phyloP scores from a whole-genome alignment of 805 yeast species.

The Saccharomycopsis fodiens region DNA sequence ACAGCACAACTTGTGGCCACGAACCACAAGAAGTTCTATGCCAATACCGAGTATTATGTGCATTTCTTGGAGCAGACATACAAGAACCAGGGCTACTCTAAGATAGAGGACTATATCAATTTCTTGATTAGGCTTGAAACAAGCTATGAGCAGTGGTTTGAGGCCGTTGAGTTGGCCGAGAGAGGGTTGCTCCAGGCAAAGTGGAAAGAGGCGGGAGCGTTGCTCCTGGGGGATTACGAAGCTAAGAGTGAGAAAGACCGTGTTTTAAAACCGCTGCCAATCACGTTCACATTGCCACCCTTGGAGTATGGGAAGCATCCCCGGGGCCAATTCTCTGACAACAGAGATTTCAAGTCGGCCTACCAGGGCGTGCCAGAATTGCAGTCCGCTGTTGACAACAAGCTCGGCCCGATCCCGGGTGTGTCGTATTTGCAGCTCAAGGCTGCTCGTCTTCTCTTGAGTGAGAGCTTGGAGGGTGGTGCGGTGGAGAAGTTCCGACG shows the following conservation, averaged over 20 bases:
- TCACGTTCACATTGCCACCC: not conserved
- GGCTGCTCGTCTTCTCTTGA: not conserved
- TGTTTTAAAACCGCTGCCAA: no score
- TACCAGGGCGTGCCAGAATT: not conserved
- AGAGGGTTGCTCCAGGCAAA: not conserved
- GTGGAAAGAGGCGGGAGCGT: not conserved
- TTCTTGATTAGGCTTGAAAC: slow-evolving; percentile 11
- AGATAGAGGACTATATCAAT: slow-evolving; percentile 18
- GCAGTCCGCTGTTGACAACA: not conserved
- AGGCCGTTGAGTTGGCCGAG: not conserved
- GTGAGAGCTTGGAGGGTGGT: not conserved
- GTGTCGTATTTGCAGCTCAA: not conserved
- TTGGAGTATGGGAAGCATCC: not conserved
- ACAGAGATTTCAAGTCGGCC: slow-evolving; percentile 11
- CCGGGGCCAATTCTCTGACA: slow-evolving; percentile 11
- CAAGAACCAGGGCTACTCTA: slow-evolving; percentile 12
- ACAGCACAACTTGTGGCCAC: not conserved
- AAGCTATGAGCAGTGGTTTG: slow-evolving; percentile 13
- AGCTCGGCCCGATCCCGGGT: not conserved
- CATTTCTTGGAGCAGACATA: slow-evolving; percentile 13
- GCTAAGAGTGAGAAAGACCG: not conserved
- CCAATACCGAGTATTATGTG: slow-evolving; percentile 11
- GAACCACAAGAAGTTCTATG: slow-evolving; percentile 8
- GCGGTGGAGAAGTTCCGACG: not conserved
- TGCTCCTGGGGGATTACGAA: not conserved